A percentile compares a stretch with the other conserved stretches of the same genome.
Evolutionary conservation across 164 flowering plant species (phyloP).

Genomic region (Umbilicus rupestris): DNA sequence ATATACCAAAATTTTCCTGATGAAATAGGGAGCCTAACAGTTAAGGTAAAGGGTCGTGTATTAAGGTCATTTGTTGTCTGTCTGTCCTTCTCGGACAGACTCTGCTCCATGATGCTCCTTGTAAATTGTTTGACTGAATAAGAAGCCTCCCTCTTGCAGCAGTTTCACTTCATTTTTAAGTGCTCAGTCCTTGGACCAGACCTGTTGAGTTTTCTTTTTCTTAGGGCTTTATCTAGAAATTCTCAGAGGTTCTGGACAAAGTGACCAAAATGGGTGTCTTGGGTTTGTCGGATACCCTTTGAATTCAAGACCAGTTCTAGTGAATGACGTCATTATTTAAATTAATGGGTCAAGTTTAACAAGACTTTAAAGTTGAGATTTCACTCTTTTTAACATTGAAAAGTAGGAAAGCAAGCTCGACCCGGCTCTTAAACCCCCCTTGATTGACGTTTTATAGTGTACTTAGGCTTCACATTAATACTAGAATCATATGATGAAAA

Average conservation of each 20-base stretch:
- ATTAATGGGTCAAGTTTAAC: too few relatives aligned
- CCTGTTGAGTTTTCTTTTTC: too few relatives aligned
- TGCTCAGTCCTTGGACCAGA: too few relatives aligned
- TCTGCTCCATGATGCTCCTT: constrained; percentile 16
- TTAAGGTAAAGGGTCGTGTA: too few relatives aligned
- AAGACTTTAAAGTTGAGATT: too few relatives aligned
- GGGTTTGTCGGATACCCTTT: too few relatives aligned
- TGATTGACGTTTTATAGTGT: background rate
- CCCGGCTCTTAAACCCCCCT: background rate
- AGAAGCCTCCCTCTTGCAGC: constrained; percentile 19
- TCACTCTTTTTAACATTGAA: background rate
- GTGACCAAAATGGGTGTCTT: too few relatives aligned
- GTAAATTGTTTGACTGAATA: constrained; percentile 29
- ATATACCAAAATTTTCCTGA: background rate
- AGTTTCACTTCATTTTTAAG: background rate
- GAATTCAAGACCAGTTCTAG: too few relatives aligned
- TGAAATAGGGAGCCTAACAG: background rate
- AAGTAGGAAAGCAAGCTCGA: background rate
- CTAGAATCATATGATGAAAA: background rate
- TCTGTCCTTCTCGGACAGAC: constrained; percentile 9
- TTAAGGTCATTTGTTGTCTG: background rate
- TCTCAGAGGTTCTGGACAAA: too few relatives aligned
- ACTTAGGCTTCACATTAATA: background rate
- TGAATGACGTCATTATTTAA: too few relatives aligned
- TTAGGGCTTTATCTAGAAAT: too few relatives aligned